Evolutionary conservation across 2,329 filamentous ascomycete genomes (phyloP), one percentile per base, ranked within the genome.

Genomic region (Drechslera avenae): DNA sequence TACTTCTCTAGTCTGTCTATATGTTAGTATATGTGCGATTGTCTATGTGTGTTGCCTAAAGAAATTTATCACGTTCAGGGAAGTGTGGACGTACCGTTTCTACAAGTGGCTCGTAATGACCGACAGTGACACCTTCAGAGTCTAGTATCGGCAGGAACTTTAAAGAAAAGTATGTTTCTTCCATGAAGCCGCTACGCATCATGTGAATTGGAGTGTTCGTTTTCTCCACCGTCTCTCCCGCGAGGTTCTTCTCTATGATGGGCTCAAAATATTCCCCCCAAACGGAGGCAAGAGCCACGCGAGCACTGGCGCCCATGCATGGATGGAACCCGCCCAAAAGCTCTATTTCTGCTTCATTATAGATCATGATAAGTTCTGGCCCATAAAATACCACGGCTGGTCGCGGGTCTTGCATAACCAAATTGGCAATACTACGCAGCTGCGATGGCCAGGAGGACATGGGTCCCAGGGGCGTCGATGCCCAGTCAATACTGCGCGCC

Each of bases 161-260:
- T 85, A 88, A 91, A 12, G 86, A 88, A 68, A 91, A 92, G 65
- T 88, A 92, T 0, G 87, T 85, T 65, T 93, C 89, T 70, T 94
- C 88, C 4, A 89, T 71, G 54, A 82, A 89, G 1, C 84, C 83
- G 54, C 86, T 81, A 7, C 89, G 83, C 14, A 80, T 76, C 19
- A 93, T 79, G 61, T 91, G 90, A 1, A 92, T 78, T 37, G 83
- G 82, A 52, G 91, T 86, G 60, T 93, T 88, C 49, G 89, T 83
- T 64, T 67, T 56, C 28, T 57, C 56, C 1, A 68, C 44, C 0
- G 63, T 62, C 30, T 66, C 56, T 7, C 64, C 64, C 2, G 56
- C 57, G 1, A 63, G 19, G 12, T 67, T 65, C 7, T 54, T 53
- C 12, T 59, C 34, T 9, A 68, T 53, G 0, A 71, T 59, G 1